Percentiles rank a stretch among this genome's conserved stretches.
Evolutionary conservation across 177 flowering plant genomes (phyloP).

Genomic region (Telopea speciosissima): DNA sequence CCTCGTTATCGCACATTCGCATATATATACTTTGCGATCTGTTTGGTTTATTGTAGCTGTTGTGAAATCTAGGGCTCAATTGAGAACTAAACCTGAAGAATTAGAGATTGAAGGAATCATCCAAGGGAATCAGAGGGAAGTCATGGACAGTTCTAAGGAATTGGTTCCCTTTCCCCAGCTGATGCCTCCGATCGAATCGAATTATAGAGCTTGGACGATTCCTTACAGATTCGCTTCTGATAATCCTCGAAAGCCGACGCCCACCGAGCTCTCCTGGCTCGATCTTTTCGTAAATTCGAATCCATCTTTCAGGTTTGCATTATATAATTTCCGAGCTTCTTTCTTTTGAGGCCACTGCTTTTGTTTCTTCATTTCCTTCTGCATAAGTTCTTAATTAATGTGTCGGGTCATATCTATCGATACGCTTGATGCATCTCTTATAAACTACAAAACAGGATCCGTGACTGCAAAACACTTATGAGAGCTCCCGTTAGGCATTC

Average conservation of each 20-base stretch:
- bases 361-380: not conserved
- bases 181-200: constrained; percentile 3
- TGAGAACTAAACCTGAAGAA: not conserved
- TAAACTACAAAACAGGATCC: too few species aligned
- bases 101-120: not conserved
- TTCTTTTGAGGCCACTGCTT: too few species aligned
- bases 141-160: constrained; percentile 4
- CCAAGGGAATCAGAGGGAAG: not conserved
- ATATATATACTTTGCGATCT: too few species aligned
- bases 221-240: constrained; percentile 6
- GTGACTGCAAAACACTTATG: too few species aligned
- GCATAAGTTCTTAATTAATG: not conserved
- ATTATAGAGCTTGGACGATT: constrained; percentile 6
- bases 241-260: constrained; percentile 3
- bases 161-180: constrained; percentile 1
- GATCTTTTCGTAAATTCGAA: not conserved
- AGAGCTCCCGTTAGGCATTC: too few species aligned
- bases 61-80: too few species aligned
- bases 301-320: constrained; percentile 4
- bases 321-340: not conserved
- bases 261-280: not conserved
- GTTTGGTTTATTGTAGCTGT: too few species aligned
- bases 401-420: too few species aligned
- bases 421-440: too few species aligned
- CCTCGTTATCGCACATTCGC: too few species aligned